Evolutionary conservation across 495 filamentous ascomycete species (phyloP).

Genomic region (Neurospora discreta): DNA sequence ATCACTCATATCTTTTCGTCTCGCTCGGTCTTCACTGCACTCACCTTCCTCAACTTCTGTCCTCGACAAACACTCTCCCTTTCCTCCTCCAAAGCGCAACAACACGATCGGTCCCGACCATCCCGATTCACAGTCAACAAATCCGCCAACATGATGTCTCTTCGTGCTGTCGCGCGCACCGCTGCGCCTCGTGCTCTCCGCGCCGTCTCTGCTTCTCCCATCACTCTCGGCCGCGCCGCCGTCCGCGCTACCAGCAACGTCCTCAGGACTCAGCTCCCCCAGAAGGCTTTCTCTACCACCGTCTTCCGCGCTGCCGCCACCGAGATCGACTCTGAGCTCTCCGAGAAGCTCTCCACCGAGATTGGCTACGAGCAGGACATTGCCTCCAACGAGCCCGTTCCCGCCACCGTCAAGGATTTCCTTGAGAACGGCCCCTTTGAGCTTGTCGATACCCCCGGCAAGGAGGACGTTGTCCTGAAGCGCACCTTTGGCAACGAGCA

Average conservation of each 20-base stretch:
- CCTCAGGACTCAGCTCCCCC: conserved; percentile 27
- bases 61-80: not conserved
- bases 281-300: conserved; percentile 63
- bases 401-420: conserved; percentile 58
- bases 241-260: conserved; percentile 16
- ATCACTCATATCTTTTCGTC: not conserved
- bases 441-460: conserved; percentile 66
- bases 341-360: conserved; percentile 68
- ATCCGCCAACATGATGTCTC: conserved; percentile 56
- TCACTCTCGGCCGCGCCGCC: conserved; percentile 34
- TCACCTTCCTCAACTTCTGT: not conserved
- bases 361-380: conserved; percentile 51
- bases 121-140: not conserved
- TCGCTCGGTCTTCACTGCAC: not conserved
- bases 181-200: conserved; percentile 58
- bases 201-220: conserved; percentile 41
- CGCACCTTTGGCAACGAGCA: conserved; percentile 81
- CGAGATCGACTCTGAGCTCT: conserved; percentile 60
- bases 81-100: conserved; percentile 1
- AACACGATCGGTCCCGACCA: conserved; percentile 1
- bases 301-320: conserved; percentile 38
- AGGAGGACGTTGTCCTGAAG: conserved; percentile 77
- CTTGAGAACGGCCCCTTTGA: conserved; percentile 59
- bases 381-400: conserved; percentile 46
- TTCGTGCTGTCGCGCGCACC: conserved; percentile 56